phyloP scores from a whole-genome alignment of 345 rosid species.

The Eucalyptus virginea region DNA sequence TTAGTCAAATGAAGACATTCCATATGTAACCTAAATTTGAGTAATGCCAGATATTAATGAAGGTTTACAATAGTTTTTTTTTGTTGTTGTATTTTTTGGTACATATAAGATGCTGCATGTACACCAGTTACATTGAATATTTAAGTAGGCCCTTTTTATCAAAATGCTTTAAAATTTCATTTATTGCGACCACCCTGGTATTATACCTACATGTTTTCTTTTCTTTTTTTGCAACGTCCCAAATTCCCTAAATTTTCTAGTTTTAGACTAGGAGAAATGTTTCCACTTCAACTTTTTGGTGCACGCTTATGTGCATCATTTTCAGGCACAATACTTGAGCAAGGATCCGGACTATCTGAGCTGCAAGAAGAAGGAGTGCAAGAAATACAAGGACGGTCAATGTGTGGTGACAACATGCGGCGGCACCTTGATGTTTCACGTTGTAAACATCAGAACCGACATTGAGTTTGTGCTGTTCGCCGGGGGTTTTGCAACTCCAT shows the following conservation, averaged over 20 bases:
- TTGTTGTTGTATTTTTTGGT: background rate
- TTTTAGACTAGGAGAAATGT: background rate
- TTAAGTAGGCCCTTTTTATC: background rate
- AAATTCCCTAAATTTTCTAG: background rate
- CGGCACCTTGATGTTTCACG: slow-evolving; percentile 35
- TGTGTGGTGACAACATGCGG: slow-evolving; percentile 27
- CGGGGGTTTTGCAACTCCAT: slow-evolving; percentile 42
- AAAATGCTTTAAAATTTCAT: background rate
- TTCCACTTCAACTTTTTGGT: background rate
- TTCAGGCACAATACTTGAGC: slow-evolving; percentile 34
- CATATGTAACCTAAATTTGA: background rate
- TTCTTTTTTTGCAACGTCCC: background rate
- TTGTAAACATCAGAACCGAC: slow-evolving; percentile 50
- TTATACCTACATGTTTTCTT: background rate
- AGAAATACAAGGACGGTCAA: background rate
- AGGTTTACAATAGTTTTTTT: background rate
- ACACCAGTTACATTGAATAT: no score
- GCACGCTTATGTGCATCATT: background rate
- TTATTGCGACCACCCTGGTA: background rate
- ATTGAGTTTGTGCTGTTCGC: slow-evolving; percentile 42
- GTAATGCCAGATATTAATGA: background rate
- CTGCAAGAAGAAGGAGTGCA: slow-evolving; percentile 32
- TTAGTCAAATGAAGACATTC: background rate
- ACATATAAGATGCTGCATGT: background rate
- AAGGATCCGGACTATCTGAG: slow-evolving; percentile 38